Evolutionary conservation across 257 asterid species (phyloP), one percentile per base, ranked within the genome.

Genomic region (Fraxinus quadrangulata): DNA sequence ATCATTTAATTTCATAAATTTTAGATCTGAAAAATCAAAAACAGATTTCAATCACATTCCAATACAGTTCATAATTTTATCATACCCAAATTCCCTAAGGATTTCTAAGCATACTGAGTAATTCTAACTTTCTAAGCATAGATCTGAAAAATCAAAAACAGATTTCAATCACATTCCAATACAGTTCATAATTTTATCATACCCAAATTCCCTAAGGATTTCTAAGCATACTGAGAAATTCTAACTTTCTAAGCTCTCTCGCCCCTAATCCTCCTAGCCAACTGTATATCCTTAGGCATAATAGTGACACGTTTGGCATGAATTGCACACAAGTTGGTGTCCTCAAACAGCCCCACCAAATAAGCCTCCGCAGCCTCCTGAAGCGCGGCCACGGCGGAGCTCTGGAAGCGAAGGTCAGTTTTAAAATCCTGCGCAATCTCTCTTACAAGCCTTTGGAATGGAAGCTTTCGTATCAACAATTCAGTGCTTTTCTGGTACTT

Each of bases 361-460:
- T 83, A 83, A 3, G 86, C 86, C 87, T 83, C 87, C 2, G 84
- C 84, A 45, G 87, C 87, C 80, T 80, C 87, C 73, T 80, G 84
- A 10, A 83, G 84, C 2, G 87, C 87, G 5, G 84, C 67, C 2
- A 83, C 84, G 6, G 87, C 87, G 0, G 84, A 83, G 76, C 86
- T 82, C 73, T 82, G 86, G 71, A 82, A 82, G 24, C 86, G 77
- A 17, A 82, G 81, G 70, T 82, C 86, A 0, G 86, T 82, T 31
- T 82, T 82, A 67, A 79, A 82, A 75, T 82, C 86, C 83, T 82
- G 86, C 9, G 86, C 86, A 33, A 82, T 82, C 45, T 82, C 86
- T 6, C 86, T 75, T 2, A 82, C 86, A 5, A 82, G 83, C 16
- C 86, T 82, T 83, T 82, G 86, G 73, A 82, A 82, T 0, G 86